Evolutionary conservation across 129 eudicot genomes (phyloP).

Genomic region (Flaveria trinervia): DNA sequence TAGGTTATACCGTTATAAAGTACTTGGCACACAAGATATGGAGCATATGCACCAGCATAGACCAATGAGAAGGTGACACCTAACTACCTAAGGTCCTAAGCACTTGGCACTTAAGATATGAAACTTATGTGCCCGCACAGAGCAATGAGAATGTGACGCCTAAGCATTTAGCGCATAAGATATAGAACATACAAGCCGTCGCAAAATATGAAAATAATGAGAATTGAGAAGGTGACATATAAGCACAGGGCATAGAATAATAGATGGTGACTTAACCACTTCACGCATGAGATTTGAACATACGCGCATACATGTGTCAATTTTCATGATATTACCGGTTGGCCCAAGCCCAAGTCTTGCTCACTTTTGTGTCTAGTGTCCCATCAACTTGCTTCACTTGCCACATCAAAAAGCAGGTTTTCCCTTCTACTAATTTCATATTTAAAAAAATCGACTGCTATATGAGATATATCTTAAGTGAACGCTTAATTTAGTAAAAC

Average conservation of each 20-base stretch:
- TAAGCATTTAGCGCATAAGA: neutral
- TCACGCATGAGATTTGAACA: neutral
- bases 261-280: too few species aligned
- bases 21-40: neutral
- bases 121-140: too few species aligned
- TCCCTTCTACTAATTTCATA: neutral
- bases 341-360: neutral
- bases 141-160: neutral
- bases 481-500: neutral
- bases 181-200: neutral
- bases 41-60: neutral
- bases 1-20: conserved; percentile 7
- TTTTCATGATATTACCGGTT: too few species aligned
- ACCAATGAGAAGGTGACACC: neutral
- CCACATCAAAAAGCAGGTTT: neutral
- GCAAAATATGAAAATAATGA: neutral
- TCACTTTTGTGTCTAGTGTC: neutral
- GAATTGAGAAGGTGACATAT: neutral
- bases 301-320: neutral
- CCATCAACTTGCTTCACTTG: neutral
- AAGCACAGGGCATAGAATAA: neutral
- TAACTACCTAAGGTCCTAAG: neutral
- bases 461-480: neutral
- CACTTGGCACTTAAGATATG: neutral
- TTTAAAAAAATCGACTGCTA: neutral